Percentiles rank a stretch among this genome's conserved stretches.
Conservation (phyloP, 257 asterid genomes). For the Solanum rostratum region DNA sequence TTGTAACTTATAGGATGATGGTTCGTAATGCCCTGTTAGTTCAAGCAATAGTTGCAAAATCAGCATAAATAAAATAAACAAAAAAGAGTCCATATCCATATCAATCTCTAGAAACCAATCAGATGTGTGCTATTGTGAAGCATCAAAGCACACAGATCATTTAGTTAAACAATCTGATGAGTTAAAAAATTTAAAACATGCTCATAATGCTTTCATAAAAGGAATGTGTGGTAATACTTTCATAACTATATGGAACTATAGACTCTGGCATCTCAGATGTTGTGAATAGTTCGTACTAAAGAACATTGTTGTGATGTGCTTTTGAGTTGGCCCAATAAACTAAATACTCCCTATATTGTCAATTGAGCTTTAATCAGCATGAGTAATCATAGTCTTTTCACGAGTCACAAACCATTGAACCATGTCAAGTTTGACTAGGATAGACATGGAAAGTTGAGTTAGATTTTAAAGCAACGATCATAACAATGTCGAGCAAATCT, state of each 20-base stretch:
- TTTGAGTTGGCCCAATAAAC: neutral
- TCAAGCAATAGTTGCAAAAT: neutral
- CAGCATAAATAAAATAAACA: neutral
- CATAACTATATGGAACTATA: neutral
- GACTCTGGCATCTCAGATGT: neutral
- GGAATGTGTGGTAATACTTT: neutral
- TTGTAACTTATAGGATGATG: neutral
- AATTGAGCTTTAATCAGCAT: neutral
- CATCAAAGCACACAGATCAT: neutral
- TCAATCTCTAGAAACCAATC: neutral
- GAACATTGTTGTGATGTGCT: neutral
- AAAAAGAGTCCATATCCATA: neutral
- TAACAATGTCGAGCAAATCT: neutral
- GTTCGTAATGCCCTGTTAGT: neutral
- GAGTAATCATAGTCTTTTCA: neutral
- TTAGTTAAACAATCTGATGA: neutral
- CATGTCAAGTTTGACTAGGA: neutral
- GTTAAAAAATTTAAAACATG: neutral
- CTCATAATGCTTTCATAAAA: neutral
- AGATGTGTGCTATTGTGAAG: neutral
- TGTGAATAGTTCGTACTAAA: neutral
- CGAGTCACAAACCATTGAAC: neutral
- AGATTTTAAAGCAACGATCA: neutral
- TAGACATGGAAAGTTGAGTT: neutral
- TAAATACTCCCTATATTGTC: neutral